A percentile compares a stretch with the other conserved stretches of the same genome.
phyloP scores from a whole-genome alignment of 2,329 filamentous ascomycete species.

The Fonsecaea pedrosoi region DNA sequence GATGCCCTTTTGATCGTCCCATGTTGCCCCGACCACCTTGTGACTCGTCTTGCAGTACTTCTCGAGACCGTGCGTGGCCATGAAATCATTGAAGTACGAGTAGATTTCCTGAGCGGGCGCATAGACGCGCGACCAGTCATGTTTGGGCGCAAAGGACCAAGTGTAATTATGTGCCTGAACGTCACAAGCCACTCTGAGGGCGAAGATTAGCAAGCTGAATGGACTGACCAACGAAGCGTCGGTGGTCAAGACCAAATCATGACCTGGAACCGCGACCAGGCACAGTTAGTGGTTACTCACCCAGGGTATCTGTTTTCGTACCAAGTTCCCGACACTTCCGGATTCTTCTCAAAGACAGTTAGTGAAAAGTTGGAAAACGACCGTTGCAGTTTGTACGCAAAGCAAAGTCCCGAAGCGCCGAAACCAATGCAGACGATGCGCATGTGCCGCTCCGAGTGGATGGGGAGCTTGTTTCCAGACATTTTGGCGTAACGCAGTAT shows the following conservation, averaged over 20 bases:
- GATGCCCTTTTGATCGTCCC: conserved; percentile 12
- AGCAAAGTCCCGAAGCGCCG: conserved; percentile 31
- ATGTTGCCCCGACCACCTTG: conserved; percentile 16
- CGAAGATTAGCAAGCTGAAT: not conserved
- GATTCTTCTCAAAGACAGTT: conserved; percentile 52
- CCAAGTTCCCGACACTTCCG: conserved; percentile 50
- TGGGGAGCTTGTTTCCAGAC: not conserved
- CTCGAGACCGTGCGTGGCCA: conserved; percentile 69
- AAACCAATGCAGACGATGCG: conserved; percentile 33
- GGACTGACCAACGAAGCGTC: not conserved
- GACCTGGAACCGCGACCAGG: not conserved
- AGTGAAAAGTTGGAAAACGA: conserved; percentile 42
- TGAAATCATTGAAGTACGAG: conserved; percentile 69
- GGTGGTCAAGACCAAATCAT: not conserved
- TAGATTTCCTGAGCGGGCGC: conserved; percentile 70
- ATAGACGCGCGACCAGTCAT: conserved; percentile 72
- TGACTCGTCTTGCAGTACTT: conserved; percentile 54
- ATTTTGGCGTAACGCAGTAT: not conserved
- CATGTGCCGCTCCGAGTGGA: conserved; percentile 18
- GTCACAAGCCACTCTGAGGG: conserved; percentile 19
- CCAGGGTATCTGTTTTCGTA: conserved; percentile 48
- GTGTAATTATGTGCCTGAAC: conserved; percentile 69
- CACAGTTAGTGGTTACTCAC: not conserved
- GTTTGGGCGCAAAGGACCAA: conserved; percentile 70
- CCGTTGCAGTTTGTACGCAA: conserved; percentile 33